Base-by-base conservation (phyloP, 169 alveolate species). In the Eimeria necatrix region DNA sequence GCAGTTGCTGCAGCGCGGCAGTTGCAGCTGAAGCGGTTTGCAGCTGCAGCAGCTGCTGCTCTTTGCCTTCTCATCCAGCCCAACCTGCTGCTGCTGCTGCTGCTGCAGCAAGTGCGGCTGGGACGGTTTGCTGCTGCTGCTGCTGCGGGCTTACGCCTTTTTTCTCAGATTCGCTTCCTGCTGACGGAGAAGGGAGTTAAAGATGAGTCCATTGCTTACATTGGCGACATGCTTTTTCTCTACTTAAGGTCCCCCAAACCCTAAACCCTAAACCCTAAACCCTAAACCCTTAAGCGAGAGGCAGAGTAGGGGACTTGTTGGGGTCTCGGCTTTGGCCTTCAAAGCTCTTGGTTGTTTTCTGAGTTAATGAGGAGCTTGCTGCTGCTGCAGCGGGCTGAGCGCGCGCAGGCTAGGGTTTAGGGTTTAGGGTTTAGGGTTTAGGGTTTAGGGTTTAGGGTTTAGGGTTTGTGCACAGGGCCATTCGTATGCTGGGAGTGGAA, bases 391-490 rank as follows among this genome's bases (percentile, higher is more conserved):
- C 64, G 64, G 14, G 14, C 20, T 9, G 64, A 14, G 64, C 64
- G 8, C 20, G 14, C 14, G 8, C 8, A 56, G 64, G 64, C 20
- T 12, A 71, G 81, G 81, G 81, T 71, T 71, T 26, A 26, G 81
- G 81, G 81, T n/a, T 71, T 5, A 71, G 81, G 51, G 81, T 71
- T 71, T 71, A 71, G 81, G 81, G 81, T 26, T 71, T 71, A 71
- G 81, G 81, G 81, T 26, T 71, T 71, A 71, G 81, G 51, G 51
- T 32, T 76, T 76, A 76, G 64, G 86, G 86, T 48, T 32, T 76
- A 18, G 86, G 86, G 56, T 76, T 16, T 76, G 32, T 76, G 56
- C 60, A 4, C 86, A 76, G 86, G 86, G 86, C 86, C 60, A 76
- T 76, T 20, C 86, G 86, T 46, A 20, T 7, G 14, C 14, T 76